Conservation (phyloP, 768 basidiomycete genomes). For the Auriscalpium microsporum region DNA sequence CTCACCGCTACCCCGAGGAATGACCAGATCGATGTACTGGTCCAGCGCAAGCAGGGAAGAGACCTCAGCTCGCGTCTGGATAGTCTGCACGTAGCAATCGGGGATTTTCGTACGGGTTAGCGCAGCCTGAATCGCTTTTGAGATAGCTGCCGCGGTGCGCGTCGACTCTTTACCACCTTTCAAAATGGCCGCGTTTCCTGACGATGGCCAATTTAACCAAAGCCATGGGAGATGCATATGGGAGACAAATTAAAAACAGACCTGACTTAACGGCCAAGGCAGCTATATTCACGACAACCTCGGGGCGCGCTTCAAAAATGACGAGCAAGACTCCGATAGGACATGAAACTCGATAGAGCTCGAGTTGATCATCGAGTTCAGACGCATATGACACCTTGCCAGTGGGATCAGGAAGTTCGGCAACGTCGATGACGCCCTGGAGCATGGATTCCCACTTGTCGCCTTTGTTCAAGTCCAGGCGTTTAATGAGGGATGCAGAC, state of each 20-base stretch:
- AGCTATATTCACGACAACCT: slow-evolving; percentile 97
- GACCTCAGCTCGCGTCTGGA: slow-evolving; percentile 89
- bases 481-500: slow-evolving; percentile 73
- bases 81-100: slow-evolving; percentile 76
- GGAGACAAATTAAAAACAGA: slow-evolving; percentile 19
- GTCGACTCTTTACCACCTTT: slow-evolving; percentile 97
- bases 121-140: slow-evolving; percentile 71
- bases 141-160: slow-evolving; percentile 66
- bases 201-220: neutral
- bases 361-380: slow-evolving; percentile 79
- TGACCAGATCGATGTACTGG: slow-evolving; percentile 91
- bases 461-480: slow-evolving; percentile 67
- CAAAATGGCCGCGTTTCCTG: slow-evolving; percentile 93
- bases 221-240: neutral
- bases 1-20: slow-evolving; percentile 89
- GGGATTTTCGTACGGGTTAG: slow-evolving; percentile 68
- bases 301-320: slow-evolving; percentile 95
- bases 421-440: slow-evolving; percentile 83
- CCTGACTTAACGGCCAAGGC: slow-evolving; percentile 95
- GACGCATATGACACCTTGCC: slow-evolving; percentile 82
- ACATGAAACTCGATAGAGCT: slow-evolving; percentile 90
- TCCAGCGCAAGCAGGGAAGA: slow-evolving; percentile 80
- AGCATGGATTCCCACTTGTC: slow-evolving; percentile 97
- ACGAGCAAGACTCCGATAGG: slow-evolving; percentile 94
- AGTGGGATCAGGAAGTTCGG: slow-evolving; percentile 76